Base-by-base conservation (phyloP, 305 asterid species). In the Fraxinus latifolia region DNA sequence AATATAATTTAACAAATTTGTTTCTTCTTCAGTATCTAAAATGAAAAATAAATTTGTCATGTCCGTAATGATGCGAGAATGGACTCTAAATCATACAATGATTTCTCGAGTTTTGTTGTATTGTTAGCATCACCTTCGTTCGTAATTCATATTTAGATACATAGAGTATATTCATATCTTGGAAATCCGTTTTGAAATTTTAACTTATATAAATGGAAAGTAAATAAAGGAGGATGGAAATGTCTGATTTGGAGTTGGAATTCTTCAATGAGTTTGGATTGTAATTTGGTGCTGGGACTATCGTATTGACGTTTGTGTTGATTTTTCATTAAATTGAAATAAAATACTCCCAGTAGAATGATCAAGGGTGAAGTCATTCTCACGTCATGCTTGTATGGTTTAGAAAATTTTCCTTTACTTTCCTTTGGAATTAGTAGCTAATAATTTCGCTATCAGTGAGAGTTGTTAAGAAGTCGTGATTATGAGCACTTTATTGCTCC, bases 361-460 rank as follows among this genome's bases (percentile, higher is more conserved):
- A 53, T 53, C 4, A 53, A 53, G 23, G 85, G 85, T 89, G 90
- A 89, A 88, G 90, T 91, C 93, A 89, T 83, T 47, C 86, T 44
- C 82, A 84, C 80, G 91, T 90, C 93, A 90, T 84, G 87, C 84
- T 85, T 14, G n/a, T 3, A 12, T 2, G 3, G n/a, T 11, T 42
- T 12, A 14, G 17, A 12, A 12, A 47, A 47, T 12, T 12, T 47
- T 47, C 58, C 17, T 44, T 44, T 12, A 11, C 53, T 42, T 11
- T 42, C 55, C 17, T 44, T 3, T 44, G 6, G 1, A 44, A 44
- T 12, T 14, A 11, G 55, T 44, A 44, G 55, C 55, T 44, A 44
- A 12, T 44, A 44, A 44, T 44, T 44, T 44, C 17, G 53, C 14
- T 12, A 3, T 50, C 5, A 15, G 7, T 0, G 58, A 12, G 12